These are phyloP conservation scores for Gossypium rotundifolium DNA, from an alignment of 345 rosid genomes.

Conservation along the genomic window DNA sequence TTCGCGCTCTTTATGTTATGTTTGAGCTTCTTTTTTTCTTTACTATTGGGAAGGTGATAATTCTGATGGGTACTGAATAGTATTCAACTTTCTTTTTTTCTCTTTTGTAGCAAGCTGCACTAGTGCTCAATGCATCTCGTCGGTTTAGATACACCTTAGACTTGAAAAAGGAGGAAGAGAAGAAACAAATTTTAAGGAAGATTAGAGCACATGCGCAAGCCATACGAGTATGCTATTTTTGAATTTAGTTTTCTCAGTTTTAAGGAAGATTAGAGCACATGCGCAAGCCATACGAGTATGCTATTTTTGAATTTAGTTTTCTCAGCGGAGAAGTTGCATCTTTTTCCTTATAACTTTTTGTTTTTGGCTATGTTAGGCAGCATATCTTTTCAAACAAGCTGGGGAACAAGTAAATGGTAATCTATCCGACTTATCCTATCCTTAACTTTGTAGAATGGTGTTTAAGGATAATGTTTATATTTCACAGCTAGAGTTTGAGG, in stretches of 20 bases:
- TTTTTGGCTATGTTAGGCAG: conserved; percentile 55
- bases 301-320: conserved; percentile 2
- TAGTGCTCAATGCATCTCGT: conserved; percentile 94
- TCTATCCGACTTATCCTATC: background rate
- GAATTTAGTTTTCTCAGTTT: conserved; percentile 9
- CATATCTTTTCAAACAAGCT: conserved; percentile 68
- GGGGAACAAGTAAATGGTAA: conserved; percentile 55
- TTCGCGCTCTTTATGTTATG: background rate
- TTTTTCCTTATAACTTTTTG: conserved; percentile 7
- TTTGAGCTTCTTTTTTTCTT: background rate
- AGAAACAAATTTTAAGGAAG: conserved; percentile 48
- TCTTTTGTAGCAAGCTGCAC: conserved; percentile 80
- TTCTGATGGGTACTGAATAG: background rate
- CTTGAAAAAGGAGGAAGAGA: conserved; percentile 81
- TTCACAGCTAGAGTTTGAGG: background rate
- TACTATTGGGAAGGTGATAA: background rate
- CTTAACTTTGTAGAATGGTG: background rate
- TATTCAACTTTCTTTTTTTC: background rate
- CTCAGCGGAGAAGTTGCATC: background rate
- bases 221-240: conserved; percentile 46
- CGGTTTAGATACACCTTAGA: conserved; percentile 94
- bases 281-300: conserved; percentile 82
- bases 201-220: conserved; percentile 91
- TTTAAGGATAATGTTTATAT: background rate
- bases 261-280: conserved; percentile 75